Base-by-base conservation (phyloP, 129 eudicot genomes). In the Scalesia atractyloides region DNA sequence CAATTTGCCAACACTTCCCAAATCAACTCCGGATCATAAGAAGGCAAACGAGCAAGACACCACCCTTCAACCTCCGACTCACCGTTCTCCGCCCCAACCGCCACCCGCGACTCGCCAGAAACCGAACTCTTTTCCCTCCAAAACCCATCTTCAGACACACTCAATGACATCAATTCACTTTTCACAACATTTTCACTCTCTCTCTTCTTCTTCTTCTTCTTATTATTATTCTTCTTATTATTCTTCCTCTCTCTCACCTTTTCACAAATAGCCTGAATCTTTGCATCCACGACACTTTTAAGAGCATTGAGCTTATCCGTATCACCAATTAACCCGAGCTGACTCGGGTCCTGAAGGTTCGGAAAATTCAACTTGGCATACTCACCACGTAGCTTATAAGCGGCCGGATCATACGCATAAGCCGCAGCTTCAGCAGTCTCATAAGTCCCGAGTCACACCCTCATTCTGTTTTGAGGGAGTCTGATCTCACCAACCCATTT, bases 401-500 rank as follows among this genome's bases (percentile, higher is more conserved):
- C 99, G 3, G 99, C 99, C n/a, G 89, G 80, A 72, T 90, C 99
- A 70, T 94, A 94, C 9, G 99, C 99, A 80, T 86, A 90, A 3
- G 99, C 99, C 2, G 99, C 99, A 2, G 94, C 85, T 52, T 94
- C 99, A 11, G 99, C 93, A 5, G 96, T 74, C 11, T 94, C 97
- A 22, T 94, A 94, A 66, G 99, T 94, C 10, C 99, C 99, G 20
- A 94, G 77, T 97, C 99, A 94, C 14, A 94, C 91, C 67, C 99
- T 83, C 96, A 94, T 88, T 74, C 96, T 77, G 70, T 94, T 90
- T 54, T 88, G 99, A 14, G 99, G 96, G 47, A 94, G 87, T 76
- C 97, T 85, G 30, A 94, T 94, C 74, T 94, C 99, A 12, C 97
- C 99, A 13, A 94, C 99, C 97, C 99, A 94, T 74, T 94, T 94